A percentile compares a stretch with the other conserved stretches of the same genome.
Evolutionary conservation across 176 grass and related monocot genomes (phyloP).

Genomic region (Sorghum bicolor): Sorghum_bicolor_NCBIv3 NC_012876.2:10755501-10756000

Average conservation of each 20-base stretch:
- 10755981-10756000: conserved; percentile 1
- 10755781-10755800: conserved; percentile 71
- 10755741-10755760: conserved; percentile 51
- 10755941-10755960: not conserved
- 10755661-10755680: conserved; percentile 71
- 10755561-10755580: not conserved
- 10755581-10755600: not conserved
- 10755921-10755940: not conserved
- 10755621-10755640: conserved; percentile 88
- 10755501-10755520: conserved; percentile 1
- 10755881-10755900: not conserved
- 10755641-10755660: conserved; percentile 79
- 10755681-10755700: conserved; percentile 73
- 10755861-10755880: conserved; percentile 29
- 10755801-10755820: conserved; percentile 57
- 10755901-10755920: not conserved
- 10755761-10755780: conserved; percentile 67
- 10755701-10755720: conserved; percentile 26
- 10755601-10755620: conserved; percentile 22
- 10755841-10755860: conserved; percentile 45
- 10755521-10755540: conserved; percentile 60
- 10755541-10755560: not conserved
- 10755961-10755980: not conserved
- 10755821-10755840: not conserved
- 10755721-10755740: not conserved